These are phyloP conservation scores for Tuber aestivum DNA, from an alignment of 495 filamentous ascomycete species.

Conservation along the genomic window DNA sequence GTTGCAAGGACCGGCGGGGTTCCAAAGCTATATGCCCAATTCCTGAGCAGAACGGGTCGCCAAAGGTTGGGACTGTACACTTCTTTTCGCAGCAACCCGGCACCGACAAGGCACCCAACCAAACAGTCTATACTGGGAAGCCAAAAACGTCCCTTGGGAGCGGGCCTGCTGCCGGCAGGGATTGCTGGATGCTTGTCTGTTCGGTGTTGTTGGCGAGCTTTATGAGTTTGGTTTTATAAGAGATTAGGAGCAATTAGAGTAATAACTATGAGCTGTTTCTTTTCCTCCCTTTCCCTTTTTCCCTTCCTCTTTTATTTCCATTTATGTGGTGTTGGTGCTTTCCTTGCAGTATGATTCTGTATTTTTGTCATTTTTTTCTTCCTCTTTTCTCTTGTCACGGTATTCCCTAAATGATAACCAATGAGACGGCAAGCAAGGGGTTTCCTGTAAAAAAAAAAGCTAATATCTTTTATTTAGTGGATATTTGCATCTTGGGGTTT, in stretches of 20 bases:
- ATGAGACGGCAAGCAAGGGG: neutral
- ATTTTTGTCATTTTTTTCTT: too few species aligned
- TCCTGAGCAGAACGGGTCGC: conserved; percentile 50
- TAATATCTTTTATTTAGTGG: neutral
- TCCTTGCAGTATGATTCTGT: neutral
- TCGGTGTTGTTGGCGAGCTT: neutral
- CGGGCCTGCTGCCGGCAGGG: conserved; percentile 6
- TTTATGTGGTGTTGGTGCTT: neutral
- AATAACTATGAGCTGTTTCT: neutral
- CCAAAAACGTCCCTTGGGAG: neutral
- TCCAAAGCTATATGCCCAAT: conserved; percentile 53
- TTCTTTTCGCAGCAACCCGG: conserved; percentile 54
- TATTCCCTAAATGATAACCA: neutral
- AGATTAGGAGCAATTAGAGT: neutral
- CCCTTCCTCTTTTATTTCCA: neutral
- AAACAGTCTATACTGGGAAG: conserved; percentile 48
- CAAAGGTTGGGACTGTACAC: conserved; percentile 46
- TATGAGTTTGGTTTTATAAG: neutral
- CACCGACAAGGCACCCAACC: conserved; percentile 54
- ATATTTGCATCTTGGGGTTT: neutral
- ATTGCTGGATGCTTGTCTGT: conserved; percentile 7
- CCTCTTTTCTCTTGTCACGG: too few species aligned
- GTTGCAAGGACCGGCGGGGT: conserved; percentile 49
- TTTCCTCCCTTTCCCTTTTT: neutral
- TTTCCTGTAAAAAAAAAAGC: neutral